Conservation (phyloP, 78 protist species). For the Speleostelium caveatum region DNA sequence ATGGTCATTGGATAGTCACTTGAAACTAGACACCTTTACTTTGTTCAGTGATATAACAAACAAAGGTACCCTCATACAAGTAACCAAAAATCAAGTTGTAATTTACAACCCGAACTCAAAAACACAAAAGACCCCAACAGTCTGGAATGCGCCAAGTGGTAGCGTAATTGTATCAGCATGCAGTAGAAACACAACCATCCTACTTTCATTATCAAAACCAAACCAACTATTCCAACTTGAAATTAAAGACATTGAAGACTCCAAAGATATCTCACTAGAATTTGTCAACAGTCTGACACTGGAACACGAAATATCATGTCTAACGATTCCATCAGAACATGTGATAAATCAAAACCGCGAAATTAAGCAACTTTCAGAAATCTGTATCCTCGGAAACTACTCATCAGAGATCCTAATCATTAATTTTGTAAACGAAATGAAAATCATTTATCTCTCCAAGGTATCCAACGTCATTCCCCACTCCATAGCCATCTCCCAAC, state of each 20-base stretch:
- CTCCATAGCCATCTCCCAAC: conserved; percentile 17
- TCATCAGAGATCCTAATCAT: conserved; percentile 2
- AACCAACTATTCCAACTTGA: not conserved
- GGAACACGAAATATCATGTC: conserved; percentile 13
- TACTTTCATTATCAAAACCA: conserved; percentile 29
- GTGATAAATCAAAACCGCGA: not conserved
- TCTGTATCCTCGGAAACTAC: conserved; percentile 32
- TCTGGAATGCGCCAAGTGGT: not conserved
- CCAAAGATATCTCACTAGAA: not conserved
- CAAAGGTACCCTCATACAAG: conserved; percentile 23
- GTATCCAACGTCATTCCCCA: conserved; percentile 39
- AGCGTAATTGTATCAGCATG: not conserved
- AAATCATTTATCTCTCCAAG: not conserved
- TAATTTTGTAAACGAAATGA: conserved; percentile 6
- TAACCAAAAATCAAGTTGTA: not conserved
- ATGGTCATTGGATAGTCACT: too few relatives aligned
- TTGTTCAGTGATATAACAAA: not conserved
- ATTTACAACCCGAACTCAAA: not conserved
- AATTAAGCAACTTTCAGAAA: not conserved
- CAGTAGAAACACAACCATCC: not conserved
- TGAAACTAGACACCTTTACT: too few relatives aligned
- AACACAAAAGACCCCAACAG: not conserved
- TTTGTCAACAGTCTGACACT: not conserved
- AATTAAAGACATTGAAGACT: not conserved
- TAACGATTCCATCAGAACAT: not conserved